Evolutionary conservation across 495 filamentous ascomycete genomes (phyloP).

Genomic region (Penicillium desertorum): DNA sequence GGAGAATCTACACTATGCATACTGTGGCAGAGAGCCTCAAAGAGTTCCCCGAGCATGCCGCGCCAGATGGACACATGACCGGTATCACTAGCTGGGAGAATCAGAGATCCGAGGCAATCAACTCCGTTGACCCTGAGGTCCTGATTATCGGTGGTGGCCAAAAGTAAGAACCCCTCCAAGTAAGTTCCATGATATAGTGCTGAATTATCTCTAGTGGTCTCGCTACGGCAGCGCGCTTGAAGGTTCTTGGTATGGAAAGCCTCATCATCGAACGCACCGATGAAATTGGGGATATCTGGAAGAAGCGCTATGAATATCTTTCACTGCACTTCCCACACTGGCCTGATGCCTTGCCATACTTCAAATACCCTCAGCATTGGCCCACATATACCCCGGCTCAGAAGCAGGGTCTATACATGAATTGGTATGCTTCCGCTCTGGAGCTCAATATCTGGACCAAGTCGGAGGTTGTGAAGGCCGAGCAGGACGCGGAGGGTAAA

Average conservation of each 20-base stretch:
- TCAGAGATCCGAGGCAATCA: constrained; percentile 22
- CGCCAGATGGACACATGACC: constrained; percentile 28
- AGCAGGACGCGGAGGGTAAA: constrained; percentile 43
- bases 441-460: constrained; percentile 69
- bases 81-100: constrained; percentile 27
- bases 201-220: constrained; percentile 15
- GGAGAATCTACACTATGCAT: constrained; percentile 28
- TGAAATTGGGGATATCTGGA: constrained; percentile 68
- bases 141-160: constrained; percentile 29
- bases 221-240: constrained; percentile 58
- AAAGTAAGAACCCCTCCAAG: constrained; percentile 20
- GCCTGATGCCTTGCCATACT: constrained; percentile 65
- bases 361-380: constrained; percentile 63
- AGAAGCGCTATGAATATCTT: constrained; percentile 51
- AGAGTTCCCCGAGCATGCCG: constrained; percentile 19
- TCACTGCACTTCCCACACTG: constrained; percentile 68
- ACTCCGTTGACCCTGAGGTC: constrained; percentile 26
- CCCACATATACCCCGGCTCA: constrained; percentile 65
- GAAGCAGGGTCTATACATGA: constrained; percentile 67
- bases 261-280: constrained; percentile 63
- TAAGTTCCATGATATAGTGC: background rate
- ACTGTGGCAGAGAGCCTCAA: constrained; percentile 25
- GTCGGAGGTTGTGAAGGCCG: constrained; percentile 44
- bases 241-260: constrained; percentile 56
- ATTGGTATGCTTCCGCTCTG: constrained; percentile 60